These are phyloP conservation scores for Chalaropsis ovoidea DNA, from an alignment of 2,329 filamentous ascomycete genomes.

Conservation along the genomic window DNA sequence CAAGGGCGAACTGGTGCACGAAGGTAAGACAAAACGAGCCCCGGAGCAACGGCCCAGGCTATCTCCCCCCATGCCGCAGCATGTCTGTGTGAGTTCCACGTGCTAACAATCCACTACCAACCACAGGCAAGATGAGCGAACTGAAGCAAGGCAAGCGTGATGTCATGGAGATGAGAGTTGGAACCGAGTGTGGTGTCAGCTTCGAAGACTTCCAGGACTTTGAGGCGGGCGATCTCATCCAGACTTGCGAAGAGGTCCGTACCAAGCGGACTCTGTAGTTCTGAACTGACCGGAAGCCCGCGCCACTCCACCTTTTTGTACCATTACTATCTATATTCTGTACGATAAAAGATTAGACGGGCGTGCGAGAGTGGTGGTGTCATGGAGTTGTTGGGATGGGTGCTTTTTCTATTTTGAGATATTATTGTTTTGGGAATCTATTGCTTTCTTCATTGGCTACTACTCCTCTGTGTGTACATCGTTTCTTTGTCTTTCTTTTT, in stretches of 20 bases:
- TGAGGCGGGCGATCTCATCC: conserved; percentile 70
- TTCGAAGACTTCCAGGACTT: conserved; percentile 75
- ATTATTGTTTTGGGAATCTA: background rate
- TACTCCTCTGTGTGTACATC: background rate
- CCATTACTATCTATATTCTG: conserved; percentile 16
- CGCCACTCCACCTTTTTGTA: background rate
- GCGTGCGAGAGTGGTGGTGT: conserved; percentile 6
- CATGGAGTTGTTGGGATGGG: conserved; percentile 6
- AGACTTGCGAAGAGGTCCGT: conserved; percentile 69
- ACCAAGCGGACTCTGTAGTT: conserved; percentile 55
- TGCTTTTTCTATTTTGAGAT: background rate
- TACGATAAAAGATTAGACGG: conserved; percentile 13
- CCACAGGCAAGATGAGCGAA: conserved; percentile 61
- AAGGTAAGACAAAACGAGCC: conserved; percentile 52
- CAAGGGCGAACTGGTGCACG: conserved; percentile 59
- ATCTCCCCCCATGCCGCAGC: conserved; percentile 23
- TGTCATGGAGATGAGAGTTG: conserved; percentile 78
- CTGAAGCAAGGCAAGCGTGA: conserved; percentile 92
- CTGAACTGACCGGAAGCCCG: background rate
- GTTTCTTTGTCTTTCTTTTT: background rate
- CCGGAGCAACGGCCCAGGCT: conserved; percentile 11
- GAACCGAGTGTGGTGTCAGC: conserved; percentile 82
- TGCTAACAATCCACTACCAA: conserved; percentile 3
- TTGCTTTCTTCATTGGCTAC: background rate
- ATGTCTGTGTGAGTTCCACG: background rate